phyloP scores from a whole-genome alignment of 345 rosid species.

The Noccaea bulbosa region DNA sequence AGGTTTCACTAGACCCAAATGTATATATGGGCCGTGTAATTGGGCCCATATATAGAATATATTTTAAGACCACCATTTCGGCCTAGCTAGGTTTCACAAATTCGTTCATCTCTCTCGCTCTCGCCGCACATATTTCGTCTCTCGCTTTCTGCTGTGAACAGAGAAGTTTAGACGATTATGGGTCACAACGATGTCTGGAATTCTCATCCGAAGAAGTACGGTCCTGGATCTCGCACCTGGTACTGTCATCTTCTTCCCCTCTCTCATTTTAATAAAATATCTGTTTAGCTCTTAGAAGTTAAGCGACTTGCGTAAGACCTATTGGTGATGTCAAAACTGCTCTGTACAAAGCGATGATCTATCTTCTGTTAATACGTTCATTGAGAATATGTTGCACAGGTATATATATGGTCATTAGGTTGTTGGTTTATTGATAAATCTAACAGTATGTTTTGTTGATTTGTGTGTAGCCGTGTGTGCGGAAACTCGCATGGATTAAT shows the following conservation, averaged over 20 bases:
- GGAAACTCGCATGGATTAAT: conserved; percentile 52
- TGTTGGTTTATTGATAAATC: neutral
- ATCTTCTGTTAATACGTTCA: no score
- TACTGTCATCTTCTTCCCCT: neutral
- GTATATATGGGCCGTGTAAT: no score
- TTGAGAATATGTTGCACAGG: neutral
- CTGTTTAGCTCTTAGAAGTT: neutral
- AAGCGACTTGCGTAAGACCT: neutral
- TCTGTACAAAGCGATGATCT: no score
- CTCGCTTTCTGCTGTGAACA: neutral
- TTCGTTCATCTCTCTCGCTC: neutral
- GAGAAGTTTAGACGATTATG: conserved; percentile 20
- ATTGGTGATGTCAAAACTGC: no score
- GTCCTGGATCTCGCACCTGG: conserved; percentile 44
- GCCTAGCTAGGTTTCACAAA: conserved; percentile 19
- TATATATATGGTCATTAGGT: neutral
- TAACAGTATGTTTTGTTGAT: neutral
- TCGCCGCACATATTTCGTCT: conserved; percentile 2
- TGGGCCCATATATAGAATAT: neutral
- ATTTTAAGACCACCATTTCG: neutral
- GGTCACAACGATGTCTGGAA: conserved; percentile 37
- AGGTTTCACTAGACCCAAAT: no score
- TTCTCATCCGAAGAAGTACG: conserved; percentile 41
- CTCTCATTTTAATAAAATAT: neutral
- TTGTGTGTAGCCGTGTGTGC: conserved; percentile 38